phyloP scores from a whole-genome alignment of 352 stramenopile species.

The Phytophthora nicotianae region DNA sequence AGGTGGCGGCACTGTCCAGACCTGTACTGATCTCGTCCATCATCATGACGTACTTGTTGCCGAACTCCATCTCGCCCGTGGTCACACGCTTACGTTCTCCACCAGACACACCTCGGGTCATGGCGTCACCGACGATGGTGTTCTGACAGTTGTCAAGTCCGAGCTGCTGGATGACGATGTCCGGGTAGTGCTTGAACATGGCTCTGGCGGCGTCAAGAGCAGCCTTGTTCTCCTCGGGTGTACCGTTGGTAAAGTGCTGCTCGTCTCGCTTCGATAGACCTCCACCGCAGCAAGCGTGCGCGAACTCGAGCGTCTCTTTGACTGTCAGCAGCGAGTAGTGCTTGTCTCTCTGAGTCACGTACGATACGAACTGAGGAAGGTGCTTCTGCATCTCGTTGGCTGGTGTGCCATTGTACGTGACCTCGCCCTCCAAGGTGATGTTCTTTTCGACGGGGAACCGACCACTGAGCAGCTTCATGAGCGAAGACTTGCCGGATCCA shows the following conservation, averaged over 20 bases:
- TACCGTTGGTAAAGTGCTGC: constrained; percentile 22
- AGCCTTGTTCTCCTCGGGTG: constrained; percentile 39
- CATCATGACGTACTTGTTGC: constrained; percentile 75
- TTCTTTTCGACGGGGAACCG: constrained; percentile 39
- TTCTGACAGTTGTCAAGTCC: constrained; percentile 60
- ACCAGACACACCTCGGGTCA: constrained; percentile 29
- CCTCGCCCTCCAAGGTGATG: constrained; percentile 37
- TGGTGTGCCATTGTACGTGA: constrained; percentile 47
- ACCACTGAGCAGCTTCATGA: constrained; percentile 21
- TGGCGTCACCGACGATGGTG: constrained; percentile 67
- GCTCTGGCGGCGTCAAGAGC: constrained; percentile 31
- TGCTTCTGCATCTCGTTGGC: not conserved
- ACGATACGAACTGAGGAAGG: constrained; percentile 42
- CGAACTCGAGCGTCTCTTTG: constrained; percentile 62
- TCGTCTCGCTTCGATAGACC: constrained; percentile 18
- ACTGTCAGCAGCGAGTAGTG: constrained; percentile 49
- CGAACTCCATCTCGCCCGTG: constrained; percentile 83
- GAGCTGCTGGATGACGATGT: constrained; percentile 54
- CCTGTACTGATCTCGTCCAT: constrained; percentile 85
- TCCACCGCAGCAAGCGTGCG: constrained; percentile 37
- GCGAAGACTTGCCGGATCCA: constrained; percentile 16
- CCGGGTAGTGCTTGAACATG: constrained; percentile 39
- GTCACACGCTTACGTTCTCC: constrained; percentile 76
- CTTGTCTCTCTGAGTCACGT: constrained; percentile 41
- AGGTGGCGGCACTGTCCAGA: constrained; percentile 67